phyloP scores from a whole-genome alignment of 148 eudicot species.

The Diospyros kaki region DNA sequence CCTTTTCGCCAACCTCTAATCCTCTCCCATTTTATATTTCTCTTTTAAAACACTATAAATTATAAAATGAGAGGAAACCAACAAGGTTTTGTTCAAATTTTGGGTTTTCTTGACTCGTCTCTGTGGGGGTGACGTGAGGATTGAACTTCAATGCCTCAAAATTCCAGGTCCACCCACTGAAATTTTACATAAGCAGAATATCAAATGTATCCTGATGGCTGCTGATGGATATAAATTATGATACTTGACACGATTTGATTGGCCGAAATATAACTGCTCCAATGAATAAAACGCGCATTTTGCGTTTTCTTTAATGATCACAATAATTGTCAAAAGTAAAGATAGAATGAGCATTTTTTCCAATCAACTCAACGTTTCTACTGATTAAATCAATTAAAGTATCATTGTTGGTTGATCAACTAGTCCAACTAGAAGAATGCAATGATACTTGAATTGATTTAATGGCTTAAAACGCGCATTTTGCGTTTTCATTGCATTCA shows the following conservation, averaged over 20 bases:
- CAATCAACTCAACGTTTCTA: too few relatives aligned
- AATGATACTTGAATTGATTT: too few relatives aligned
- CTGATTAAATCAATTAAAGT: neutral
- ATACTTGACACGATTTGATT: too few relatives aligned
- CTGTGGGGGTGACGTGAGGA: neutral
- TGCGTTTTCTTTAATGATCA: too few relatives aligned
- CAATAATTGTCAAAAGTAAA: too few relatives aligned
- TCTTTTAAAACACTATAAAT: neutral
- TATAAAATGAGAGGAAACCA: neutral
- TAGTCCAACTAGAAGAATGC: too few relatives aligned
- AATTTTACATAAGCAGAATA: neutral
- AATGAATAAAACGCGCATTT: too few relatives aligned
- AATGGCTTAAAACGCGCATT: too few relatives aligned
- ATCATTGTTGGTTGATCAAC: neutral
- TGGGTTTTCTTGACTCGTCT: too few relatives aligned
- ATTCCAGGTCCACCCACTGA: constrained; percentile 15
- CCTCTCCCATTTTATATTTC: neutral
- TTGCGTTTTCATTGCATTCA: too few relatives aligned
- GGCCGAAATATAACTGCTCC: too few relatives aligned
- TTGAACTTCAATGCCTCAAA: constrained; percentile 3
- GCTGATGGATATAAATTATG: neutral
- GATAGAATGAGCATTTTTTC: too few relatives aligned
- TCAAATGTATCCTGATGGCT: neutral
- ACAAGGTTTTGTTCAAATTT: neutral
- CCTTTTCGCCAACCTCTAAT: neutral